Conservation (phyloP, 768 basidiomycete genomes). For the Rhodotorula paludigena region DNA sequence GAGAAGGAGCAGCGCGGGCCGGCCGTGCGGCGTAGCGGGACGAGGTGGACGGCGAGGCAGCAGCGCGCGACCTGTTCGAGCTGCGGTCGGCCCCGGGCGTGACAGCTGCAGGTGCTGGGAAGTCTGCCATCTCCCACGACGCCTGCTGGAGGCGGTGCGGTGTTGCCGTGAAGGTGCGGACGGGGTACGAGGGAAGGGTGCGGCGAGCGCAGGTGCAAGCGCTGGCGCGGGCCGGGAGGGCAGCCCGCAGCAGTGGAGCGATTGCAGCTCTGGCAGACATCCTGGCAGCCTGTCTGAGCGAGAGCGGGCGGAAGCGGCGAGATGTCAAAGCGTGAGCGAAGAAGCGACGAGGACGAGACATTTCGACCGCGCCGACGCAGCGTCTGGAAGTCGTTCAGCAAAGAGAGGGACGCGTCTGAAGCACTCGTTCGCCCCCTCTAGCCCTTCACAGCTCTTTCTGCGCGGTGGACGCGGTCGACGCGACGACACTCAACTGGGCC, state of each 20-base stretch:
- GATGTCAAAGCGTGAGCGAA: neutral
- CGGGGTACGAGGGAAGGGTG: neutral
- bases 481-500: too few relatives aligned
- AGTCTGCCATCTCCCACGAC: neutral
- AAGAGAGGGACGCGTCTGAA: slow-evolving; percentile 1
- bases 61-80: neutral
- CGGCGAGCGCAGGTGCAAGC: neutral
- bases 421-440: too few relatives aligned
- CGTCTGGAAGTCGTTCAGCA: too few relatives aligned
- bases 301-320: neutral
- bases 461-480: too few relatives aligned
- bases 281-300: neutral
- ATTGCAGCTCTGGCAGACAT: neutral
- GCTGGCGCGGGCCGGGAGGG: neutral
- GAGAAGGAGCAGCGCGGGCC: neutral
- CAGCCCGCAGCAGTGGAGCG: neutral
- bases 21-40: neutral
- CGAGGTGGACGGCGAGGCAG: neutral
- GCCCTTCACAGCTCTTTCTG: too few relatives aligned
- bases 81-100: neutral
- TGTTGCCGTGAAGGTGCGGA: neutral
- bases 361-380: too few relatives aligned
- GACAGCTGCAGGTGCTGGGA: neutral
- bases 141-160: neutral
- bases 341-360: neutral